A percentile compares a stretch with the other conserved stretches of the same genome.
These are phyloP conservation scores for Orbilia brochopaga DNA, from an alignment of 2,329 filamentous ascomycete genomes.

Conservation along the genomic window DNA sequence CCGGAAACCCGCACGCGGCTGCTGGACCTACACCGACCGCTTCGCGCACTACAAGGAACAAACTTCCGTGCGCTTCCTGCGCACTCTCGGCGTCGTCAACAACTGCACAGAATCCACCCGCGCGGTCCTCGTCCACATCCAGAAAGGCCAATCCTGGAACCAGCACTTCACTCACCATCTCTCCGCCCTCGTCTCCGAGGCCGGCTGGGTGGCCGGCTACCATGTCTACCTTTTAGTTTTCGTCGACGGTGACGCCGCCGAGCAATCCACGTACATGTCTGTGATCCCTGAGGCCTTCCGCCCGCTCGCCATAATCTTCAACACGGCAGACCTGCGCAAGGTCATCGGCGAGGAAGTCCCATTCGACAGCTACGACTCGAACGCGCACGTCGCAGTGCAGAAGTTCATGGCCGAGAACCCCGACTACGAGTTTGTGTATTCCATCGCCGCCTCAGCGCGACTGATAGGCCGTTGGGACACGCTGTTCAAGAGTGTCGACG, in stretches of 20 bases:
- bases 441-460: constrained; percentile 22
- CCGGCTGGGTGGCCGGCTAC: constrained; percentile 29
- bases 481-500: constrained; percentile 35
- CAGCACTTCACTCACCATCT: constrained; percentile 32
- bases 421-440: constrained; percentile 42
- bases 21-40: constrained; percentile 40
- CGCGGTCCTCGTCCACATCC: constrained; percentile 34
- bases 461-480: constrained; percentile 41
- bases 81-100: constrained; percentile 26
- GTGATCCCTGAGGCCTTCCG: constrained; percentile 30
- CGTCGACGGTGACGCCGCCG: constrained; percentile 35
- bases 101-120: constrained; percentile 38
- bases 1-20: constrained; percentile 38
- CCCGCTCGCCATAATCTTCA: constrained; percentile 39
- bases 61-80: constrained; percentile 20
- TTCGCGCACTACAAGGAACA: constrained; percentile 22
- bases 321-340: constrained; percentile 25
- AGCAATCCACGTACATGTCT: constrained; percentile 20
- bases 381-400: constrained; percentile 40
- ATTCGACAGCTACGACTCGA: constrained; percentile 30
- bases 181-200: constrained; percentile 26
- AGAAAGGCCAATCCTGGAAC: constrained; percentile 42
- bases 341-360: constrained; percentile 30
- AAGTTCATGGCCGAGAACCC: constrained; percentile 45
- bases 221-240: constrained; percentile 33